Conservation (phyloP, 768 basidiomycete genomes). For the Suillus cothurnatus region DNA sequence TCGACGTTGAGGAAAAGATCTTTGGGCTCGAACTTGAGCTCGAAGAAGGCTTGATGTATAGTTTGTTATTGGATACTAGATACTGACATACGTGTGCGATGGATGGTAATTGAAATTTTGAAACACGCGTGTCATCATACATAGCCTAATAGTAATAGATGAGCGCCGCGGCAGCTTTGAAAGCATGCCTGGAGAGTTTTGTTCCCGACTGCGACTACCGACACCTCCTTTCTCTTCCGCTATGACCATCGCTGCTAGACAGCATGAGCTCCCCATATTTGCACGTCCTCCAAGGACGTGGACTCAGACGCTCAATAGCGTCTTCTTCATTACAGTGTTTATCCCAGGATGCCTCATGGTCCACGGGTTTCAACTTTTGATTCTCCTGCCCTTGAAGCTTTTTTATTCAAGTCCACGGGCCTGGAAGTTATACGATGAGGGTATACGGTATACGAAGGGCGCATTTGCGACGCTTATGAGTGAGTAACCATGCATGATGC, state of each 20-base stretch:
- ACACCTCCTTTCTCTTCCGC: constrained; percentile 7
- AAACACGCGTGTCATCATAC: background rate
- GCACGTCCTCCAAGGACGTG: constrained; percentile 57
- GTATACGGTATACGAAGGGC: constrained; percentile 81
- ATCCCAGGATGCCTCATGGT: constrained; percentile 66
- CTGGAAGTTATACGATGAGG: constrained; percentile 60
- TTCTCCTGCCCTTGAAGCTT: constrained; percentile 66
- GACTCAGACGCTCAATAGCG: constrained; percentile 48
- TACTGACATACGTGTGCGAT: background rate
- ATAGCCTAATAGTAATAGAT: background rate
- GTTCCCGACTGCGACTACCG: constrained; percentile 9
- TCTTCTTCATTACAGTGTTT: constrained; percentile 61
- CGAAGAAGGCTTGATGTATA: background rate
- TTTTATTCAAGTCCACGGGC: constrained; percentile 58
- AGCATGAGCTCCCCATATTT: constrained; percentile 52
- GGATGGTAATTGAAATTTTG: background rate
- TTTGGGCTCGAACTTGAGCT: background rate
- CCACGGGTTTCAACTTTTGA: constrained; percentile 70
- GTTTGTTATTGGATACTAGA: too few species aligned
- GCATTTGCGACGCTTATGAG: constrained; percentile 76
- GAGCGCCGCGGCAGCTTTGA: background rate
- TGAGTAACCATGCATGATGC: constrained; percentile 37
- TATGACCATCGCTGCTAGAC: constrained; percentile 26
- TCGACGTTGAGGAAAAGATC: background rate
- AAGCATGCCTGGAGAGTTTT: constrained; percentile 8